Conservation (phyloP, 2,329 filamentous ascomycete species). For the Neonectria sp. region DNA sequence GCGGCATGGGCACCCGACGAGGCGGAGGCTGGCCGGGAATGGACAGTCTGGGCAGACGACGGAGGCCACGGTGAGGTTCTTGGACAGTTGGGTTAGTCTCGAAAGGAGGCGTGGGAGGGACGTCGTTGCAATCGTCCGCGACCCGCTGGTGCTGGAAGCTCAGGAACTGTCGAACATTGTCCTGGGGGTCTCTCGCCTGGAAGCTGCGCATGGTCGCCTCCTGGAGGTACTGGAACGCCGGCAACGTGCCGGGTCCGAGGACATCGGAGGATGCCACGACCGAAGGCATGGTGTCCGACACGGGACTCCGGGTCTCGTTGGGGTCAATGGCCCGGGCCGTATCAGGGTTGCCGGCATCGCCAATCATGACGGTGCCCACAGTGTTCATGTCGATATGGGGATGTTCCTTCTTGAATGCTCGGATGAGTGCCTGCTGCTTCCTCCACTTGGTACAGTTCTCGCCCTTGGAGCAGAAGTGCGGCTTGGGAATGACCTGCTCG, state of each 20-base stretch:
- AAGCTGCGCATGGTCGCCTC: slow-evolving; percentile 80
- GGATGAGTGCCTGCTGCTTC: slow-evolving; percentile 84
- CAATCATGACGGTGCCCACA: slow-evolving; percentile 81
- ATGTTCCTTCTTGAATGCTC: slow-evolving; percentile 81
- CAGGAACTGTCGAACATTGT: slow-evolving; percentile 93
- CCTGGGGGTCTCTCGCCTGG: slow-evolving; percentile 84
- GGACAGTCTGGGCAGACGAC: slow-evolving; percentile 73
- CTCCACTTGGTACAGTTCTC: slow-evolving; percentile 87
- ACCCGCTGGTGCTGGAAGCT: slow-evolving; percentile 78
- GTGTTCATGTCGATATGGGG: slow-evolving; percentile 71
- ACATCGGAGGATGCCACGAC: slow-evolving; percentile 93
- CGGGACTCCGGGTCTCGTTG: slow-evolving; percentile 72
- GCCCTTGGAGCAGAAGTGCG: slow-evolving; percentile 88
- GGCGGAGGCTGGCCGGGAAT: slow-evolving; percentile 64
- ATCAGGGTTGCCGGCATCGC: slow-evolving; percentile 83
- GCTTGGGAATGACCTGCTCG: slow-evolving; percentile 88
- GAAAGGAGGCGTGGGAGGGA: slow-evolving; percentile 80
- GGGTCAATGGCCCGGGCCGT: slow-evolving; percentile 72
- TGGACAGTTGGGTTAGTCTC: slow-evolving; percentile 69
- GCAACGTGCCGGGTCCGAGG: slow-evolving; percentile 77
- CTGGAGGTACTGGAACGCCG: slow-evolving; percentile 79
- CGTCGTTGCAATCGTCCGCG: slow-evolving; percentile 63
- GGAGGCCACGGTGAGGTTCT: slow-evolving; percentile 69
- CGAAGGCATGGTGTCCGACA: slow-evolving; percentile 84
- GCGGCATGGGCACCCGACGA: slow-evolving; percentile 44